Base-by-base conservation (phyloP, 148 eudicot species). In the Euryodendron excelsum region DNA sequence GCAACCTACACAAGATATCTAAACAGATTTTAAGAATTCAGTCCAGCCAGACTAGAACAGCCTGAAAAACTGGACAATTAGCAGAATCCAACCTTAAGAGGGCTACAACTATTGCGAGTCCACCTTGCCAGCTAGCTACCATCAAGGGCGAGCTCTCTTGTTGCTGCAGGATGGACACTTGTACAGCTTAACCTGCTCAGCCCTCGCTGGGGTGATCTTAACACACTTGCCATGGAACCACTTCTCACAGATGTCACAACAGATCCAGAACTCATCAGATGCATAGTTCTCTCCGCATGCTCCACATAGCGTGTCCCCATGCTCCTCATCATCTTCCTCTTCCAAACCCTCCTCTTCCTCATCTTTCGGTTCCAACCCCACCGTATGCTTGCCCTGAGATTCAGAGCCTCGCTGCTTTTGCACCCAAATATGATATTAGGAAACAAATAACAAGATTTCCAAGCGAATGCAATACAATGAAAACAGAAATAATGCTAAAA, bases 141-240 rank as follows among this genome's bases (percentile, higher is more conserved):
- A 25, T 82, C 80, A 83, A 63, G 80, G 78, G 50, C 86, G 86
- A 55, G 78, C 44, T 65, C 85, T 80, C 72, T 83, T 83, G 83
- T 76, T 79, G 80, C 74, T 80, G 74, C 86, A 82, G n/a, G 74
- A 1, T 18, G 84, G 84, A 75, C 84, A 82, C 45, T 77, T 82
- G 82, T 83, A 83, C 70, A 76, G 83, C 80, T 83, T 83, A 58
- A 83, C 76, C 58, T 76, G 83, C 60, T 83, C 78, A 17, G 86
- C 86, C 69, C 80, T 80, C 0, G 86, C 83, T 18, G 86, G 86
- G 48, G 86, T 83, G 60, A 83, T 80, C 77, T 76, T 80, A 39
- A 83, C 86, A 53, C 86, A 83, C 80, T 74, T 70, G 34, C 86
- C 83, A 72, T 83, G 86, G 82, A 76, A 83, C 86, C 86, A 80